phyloP scores from a whole-genome alignment of 2,329 filamentous ascomycete species.

The Aciculosporium take region DNA sequence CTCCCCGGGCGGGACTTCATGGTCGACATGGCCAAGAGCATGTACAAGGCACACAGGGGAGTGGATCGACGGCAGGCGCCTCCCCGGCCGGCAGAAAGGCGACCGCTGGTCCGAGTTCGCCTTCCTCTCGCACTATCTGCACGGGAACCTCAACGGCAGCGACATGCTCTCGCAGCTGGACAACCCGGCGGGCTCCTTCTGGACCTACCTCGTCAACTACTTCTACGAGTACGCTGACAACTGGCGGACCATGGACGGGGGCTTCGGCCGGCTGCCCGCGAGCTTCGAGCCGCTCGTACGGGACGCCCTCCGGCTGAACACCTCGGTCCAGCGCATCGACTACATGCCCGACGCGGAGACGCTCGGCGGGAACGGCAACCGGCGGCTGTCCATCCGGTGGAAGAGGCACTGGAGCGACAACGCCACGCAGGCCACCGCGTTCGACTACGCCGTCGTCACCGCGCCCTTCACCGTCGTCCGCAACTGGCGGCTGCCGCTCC shows the following conservation, averaged over 20 bases:
- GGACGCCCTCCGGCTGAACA: constrained; percentile 40
- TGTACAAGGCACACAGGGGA: constrained; percentile 29
- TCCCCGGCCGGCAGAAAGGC: constrained; percentile 29
- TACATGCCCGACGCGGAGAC: no score
- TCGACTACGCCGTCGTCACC: constrained; percentile 52
- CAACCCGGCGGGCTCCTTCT: constrained; percentile 26
- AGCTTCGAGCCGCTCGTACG: constrained; percentile 51
- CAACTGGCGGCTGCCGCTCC: constrained; percentile 43
- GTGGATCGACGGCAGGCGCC: constrained; percentile 19
- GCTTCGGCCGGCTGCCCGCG: constrained; percentile 22
- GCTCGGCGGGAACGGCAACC: constrained; percentile 23
- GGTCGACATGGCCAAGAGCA: constrained; percentile 26
- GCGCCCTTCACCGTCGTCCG: constrained; percentile 51
- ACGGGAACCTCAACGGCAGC: constrained; percentile 37
- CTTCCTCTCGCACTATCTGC: constrained; percentile 46
- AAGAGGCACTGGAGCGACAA: constrained; percentile 26
- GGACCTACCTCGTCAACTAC: constrained; percentile 23
- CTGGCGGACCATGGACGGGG: constrained; percentile 5
- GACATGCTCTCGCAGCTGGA: constrained; percentile 24
- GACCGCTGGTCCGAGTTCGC: constrained; percentile 52
- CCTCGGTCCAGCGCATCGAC: constrained; percentile 41
- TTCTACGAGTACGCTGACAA: constrained; percentile 13
- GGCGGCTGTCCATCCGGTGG: constrained; percentile 45
- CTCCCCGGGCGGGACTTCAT: constrained; percentile 22
- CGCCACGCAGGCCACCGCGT: constrained; percentile 33